phyloP scores from a whole-genome alignment of 208 protist species.

The Leptomonas seymouri region DNA sequence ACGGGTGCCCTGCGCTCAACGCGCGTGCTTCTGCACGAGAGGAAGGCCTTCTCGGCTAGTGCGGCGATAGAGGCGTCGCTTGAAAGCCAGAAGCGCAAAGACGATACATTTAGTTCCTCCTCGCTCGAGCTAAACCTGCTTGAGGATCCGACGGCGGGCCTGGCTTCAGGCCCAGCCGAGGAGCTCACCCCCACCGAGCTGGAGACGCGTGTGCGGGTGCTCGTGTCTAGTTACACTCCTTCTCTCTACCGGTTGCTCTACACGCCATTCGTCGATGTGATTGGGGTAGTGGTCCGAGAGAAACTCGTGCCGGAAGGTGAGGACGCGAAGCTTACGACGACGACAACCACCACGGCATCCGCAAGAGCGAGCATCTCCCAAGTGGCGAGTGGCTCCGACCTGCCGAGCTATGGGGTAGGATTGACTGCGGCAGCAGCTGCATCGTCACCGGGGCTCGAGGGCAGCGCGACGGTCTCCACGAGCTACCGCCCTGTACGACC shows the following conservation, averaged over 20 bases:
- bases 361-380: not conserved
- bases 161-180: conserved; percentile 65
- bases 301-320: conserved; percentile 42
- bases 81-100: conserved; percentile 4
- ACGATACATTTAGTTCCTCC: conserved; percentile 5
- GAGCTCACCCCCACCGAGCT: conserved; percentile 76
- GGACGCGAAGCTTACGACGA: not conserved
- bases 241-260: conserved; percentile 72
- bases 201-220: conserved; percentile 62
- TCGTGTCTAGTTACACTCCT: conserved; percentile 52
- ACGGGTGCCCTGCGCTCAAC: not conserved
- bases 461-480: conserved; percentile 9
- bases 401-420: not conserved
- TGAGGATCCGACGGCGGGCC: conserved; percentile 86
- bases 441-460: not conserved
- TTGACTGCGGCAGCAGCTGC: not conserved
- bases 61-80: conserved; percentile 8
- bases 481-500: conserved; percentile 29
- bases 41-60: not conserved
- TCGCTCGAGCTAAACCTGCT: conserved; percentile 73
- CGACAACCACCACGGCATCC: not conserved
- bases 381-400: not conserved
- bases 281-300: conserved; percentile 50
- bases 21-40: not conserved
- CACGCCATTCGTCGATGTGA: conserved; percentile 76